Base-by-base conservation (phyloP, 2,329 filamentous ascomycete genomes). In the Penicillium sp. region DNA sequence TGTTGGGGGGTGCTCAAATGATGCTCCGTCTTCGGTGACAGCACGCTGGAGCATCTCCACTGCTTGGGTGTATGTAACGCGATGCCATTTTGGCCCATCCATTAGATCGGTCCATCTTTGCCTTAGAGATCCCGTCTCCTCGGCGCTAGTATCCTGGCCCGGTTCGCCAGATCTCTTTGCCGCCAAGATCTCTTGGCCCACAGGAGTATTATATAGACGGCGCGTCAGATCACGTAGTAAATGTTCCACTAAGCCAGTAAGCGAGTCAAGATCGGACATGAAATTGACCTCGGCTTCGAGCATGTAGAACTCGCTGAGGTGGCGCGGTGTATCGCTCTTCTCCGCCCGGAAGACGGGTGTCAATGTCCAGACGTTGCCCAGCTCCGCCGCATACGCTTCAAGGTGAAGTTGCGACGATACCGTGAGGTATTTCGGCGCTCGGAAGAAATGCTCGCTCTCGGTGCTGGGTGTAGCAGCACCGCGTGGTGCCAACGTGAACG, bases 251-350 rank as follows among this genome's bases (percentile, higher is more conserved):
- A 93, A 74, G 55, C 87, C 80, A 83, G 96, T 94, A 65, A 99
- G 81, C 27, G 83, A 78, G 31, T 82, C 78, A 63, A 96, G 80
- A 61, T 86, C 78, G 46, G 89, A 81, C 41, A 88, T 84, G 72
- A 96, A 96, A 68, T 86, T 88, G 71, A 92, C 80, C 74, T 99
- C 94, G 16, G 88, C 92, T 75, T 99, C 94, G 2, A 99, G 84
- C 94, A 99, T 97, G 77, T 97, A 97, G 69, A 99, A 97, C 71
- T 99, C 94, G 78, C 91, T 96, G 60, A 99, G 80, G 75, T 99
- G 94, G 29, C 94, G 87, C 6, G 92, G 87, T 0, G 94, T 97
- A 70, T 97, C 92, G 75, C 92, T 97, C 70, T 87, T 87, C 74
- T 97, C 94, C 4, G 94, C 94, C 38, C 94, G 86, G 71, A 99